Evolutionary conservation across 2,329 filamentous ascomycete genomes (phyloP).

Genomic region (Sphaerostilbella broomeana): DNA sequence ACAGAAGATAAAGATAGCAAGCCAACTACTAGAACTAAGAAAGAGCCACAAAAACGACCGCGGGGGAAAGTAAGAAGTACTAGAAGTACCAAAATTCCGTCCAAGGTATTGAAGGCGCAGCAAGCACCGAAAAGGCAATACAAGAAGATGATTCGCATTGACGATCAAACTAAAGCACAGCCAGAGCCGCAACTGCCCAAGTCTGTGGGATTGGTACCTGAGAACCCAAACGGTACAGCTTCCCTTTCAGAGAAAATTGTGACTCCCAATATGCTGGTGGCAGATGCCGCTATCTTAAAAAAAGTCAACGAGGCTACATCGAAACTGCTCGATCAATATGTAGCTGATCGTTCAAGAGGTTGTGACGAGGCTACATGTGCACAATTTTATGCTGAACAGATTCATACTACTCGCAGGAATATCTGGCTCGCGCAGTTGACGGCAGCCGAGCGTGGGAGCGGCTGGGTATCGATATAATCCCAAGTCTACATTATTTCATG

Average conservation of each 20-base stretch:
- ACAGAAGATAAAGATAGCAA: no score
- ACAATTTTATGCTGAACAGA: constrained; percentile 25
- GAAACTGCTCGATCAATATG: constrained; percentile 27
- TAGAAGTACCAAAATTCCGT: background rate
- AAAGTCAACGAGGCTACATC: constrained; percentile 22
- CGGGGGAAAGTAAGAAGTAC: background rate
- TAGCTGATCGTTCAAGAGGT: constrained; percentile 22
- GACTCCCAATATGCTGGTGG: constrained; percentile 18
- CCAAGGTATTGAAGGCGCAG: background rate
- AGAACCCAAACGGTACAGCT: no score
- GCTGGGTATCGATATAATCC: no score
- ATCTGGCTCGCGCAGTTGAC: constrained; percentile 26
- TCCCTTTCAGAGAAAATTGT: background rate
- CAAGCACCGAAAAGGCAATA: no score
- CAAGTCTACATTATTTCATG: no score
- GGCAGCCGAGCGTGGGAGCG: no score
- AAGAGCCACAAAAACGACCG: background rate
- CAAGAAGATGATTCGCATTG: no score
- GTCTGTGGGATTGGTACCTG: no score
- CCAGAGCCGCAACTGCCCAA: no score
- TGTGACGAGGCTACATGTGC: constrained; percentile 20
- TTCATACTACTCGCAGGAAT: constrained; percentile 21
- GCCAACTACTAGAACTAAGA: background rate
- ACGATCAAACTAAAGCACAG: no score
- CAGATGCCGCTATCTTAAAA: constrained; percentile 20